Percentiles rank a stretch among this genome's conserved stretches.
Conservation (phyloP, 2,329 filamentous ascomycete species). For the Neopestalotiopsis rosae region DNA sequence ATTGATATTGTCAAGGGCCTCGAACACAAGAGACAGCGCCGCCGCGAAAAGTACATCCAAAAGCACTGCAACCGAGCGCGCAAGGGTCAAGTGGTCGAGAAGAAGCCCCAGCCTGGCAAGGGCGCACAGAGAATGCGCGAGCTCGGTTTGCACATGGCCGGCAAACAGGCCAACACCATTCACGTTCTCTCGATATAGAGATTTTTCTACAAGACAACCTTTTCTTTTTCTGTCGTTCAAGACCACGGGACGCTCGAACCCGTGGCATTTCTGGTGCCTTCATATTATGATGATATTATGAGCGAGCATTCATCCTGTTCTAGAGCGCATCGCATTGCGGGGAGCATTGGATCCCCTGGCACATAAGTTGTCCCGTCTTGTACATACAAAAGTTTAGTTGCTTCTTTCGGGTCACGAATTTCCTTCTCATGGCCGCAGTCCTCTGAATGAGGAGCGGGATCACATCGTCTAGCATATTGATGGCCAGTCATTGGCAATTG, state of each 20-base stretch:
- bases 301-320: conserved; percentile 13
- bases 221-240: neutral
- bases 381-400: conserved; percentile 13
- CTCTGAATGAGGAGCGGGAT: conserved; percentile 10
- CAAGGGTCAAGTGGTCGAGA: conserved; percentile 66
- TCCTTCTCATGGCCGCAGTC: conserved; percentile 16
- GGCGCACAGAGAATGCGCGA: conserved; percentile 94
- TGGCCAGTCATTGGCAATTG: conserved; percentile 16
- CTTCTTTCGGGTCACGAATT: conserved; percentile 13
- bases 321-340: conserved; percentile 1
- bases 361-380: conserved; percentile 4
- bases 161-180: conserved; percentile 75
- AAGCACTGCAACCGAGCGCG: conserved; percentile 86
- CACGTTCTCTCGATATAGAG: conserved; percentile 76
- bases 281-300: conserved; percentile 1
- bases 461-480: conserved; percentile 14
- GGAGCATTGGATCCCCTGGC: conserved; percentile 1
- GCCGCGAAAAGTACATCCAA: conserved; percentile 72
- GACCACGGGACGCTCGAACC: neutral
- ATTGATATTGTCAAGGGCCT: conserved; percentile 98
- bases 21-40: conserved; percentile 90
- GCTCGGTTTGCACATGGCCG: conserved; percentile 86
- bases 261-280: conserved; percentile 7
- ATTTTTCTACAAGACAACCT: conserved; percentile 1
- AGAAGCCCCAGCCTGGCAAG: conserved; percentile 78